Base-by-base conservation (phyloP, 345 rosid genomes). In the Kandelia obovata region DNA sequence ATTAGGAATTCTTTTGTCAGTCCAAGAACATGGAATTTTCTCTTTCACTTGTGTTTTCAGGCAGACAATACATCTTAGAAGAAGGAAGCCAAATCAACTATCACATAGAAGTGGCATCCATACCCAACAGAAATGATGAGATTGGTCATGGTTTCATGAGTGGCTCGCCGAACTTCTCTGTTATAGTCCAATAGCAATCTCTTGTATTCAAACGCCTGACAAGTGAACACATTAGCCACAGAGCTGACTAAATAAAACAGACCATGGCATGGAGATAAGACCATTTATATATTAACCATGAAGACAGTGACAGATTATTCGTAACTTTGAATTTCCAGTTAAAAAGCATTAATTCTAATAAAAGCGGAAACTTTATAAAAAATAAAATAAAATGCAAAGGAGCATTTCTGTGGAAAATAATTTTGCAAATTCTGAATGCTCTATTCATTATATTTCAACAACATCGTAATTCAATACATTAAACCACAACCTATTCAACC, bases 91-190 rank as follows among this genome's bases (percentile, higher is more conserved):
- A 68, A 57, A 52, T 30, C 25, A 73, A 58, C 53, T 56, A 30
- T 57, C 46, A 47, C 15, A 39, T 20, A 62, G 30, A 35, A n/a
- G 65, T 46, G 68, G 76, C 62, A 61, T 61, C 58, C 84, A 60
- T 84, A 94, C 99, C 99, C 96, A 15, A 89, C 84, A 66, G 86
- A 76, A 67, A 75, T 73, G 70, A 89, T 96, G 78, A 94, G 81
- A 78, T 74, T 84, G 73, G 82, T 79, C 99, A 92, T 94, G 68
- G 90, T 80, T 35, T 89, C 97, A 75, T 90, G 87, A 4, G 96
- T 89, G 75, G 91, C 92, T 67, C 92, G 96, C 58, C 99, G 96
- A 80, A 94, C 97, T 65, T 94, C 99, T 81, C 96, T 89, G 67
- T 78, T 94, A 70, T 89, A 94, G 76, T 94, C 99, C 80, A 94